Evolutionary conservation across 768 basidiomycete species (phyloP).

Genomic region (Lactarius sanguifluus): DNA sequence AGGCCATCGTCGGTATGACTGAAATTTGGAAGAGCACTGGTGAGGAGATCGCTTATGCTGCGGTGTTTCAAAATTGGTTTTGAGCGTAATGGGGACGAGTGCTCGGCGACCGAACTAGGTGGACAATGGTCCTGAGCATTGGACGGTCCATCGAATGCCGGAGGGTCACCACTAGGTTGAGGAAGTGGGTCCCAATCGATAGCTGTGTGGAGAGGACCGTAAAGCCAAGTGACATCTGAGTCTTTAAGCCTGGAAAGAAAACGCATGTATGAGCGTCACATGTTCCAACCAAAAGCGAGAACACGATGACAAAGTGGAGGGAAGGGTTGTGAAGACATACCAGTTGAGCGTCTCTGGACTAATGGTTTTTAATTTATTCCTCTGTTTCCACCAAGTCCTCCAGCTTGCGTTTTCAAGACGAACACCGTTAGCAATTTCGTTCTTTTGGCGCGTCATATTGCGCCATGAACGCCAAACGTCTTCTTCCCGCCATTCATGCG

Average conservation of each 20-base stretch:
- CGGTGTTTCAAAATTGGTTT: slow-evolving; percentile 98
- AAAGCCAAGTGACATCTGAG: slow-evolving; percentile 98
- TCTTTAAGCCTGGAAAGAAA: slow-evolving; percentile 83
- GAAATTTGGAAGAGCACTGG: slow-evolving; percentile 62
- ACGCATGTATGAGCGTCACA: slow-evolving; percentile 20
- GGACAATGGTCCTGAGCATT: slow-evolving; percentile 53
- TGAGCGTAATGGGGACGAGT: slow-evolving; percentile 34
- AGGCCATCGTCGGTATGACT: slow-evolving; percentile 58
- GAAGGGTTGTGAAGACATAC: slow-evolving; percentile 46
- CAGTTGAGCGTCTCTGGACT: slow-evolving; percentile 98
- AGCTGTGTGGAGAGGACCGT: slow-evolving; percentile 95
- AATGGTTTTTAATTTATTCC: slow-evolving; percentile 92
- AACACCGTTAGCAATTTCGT: slow-evolving; percentile 93
- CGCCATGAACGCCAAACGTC: slow-evolving; percentile 99
- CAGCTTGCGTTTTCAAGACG: slow-evolving; percentile 97
- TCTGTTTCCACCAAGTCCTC: slow-evolving; percentile 99
- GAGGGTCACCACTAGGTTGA: slow-evolving; percentile 47
- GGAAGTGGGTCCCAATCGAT: slow-evolving; percentile 76
- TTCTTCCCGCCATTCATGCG: slow-evolving; percentile 96
- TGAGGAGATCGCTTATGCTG: slow-evolving; percentile 86
- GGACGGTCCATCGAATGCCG: slow-evolving; percentile 40
- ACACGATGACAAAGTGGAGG: slow-evolving; percentile 2
- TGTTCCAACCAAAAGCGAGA: neutral
- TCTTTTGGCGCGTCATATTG: slow-evolving; percentile 97
- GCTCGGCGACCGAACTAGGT: slow-evolving; percentile 39